Conservation (phyloP, 257 asterid species). For the Dorcoceras hygrometricum region DNA sequence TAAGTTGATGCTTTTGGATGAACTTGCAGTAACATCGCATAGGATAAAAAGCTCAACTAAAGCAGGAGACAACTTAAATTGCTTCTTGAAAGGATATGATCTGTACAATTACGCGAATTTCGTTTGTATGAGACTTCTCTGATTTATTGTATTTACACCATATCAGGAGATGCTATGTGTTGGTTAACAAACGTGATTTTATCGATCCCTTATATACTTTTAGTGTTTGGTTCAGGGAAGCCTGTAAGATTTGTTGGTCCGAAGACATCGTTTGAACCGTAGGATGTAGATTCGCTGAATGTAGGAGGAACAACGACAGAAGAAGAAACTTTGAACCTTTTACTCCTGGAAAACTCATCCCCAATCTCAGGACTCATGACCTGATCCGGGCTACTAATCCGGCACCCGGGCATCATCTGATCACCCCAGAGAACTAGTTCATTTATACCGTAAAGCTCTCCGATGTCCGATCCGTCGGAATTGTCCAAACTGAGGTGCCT, state of each 20-base stretch:
- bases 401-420: conserved; percentile 36
- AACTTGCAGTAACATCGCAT: too few species aligned
- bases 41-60: too few species aligned
- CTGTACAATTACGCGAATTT: not conserved
- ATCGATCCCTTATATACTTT: not conserved
- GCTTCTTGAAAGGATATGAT: too few species aligned
- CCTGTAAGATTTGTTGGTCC: not conserved
- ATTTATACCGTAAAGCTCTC: conserved; percentile 30
- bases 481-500: conserved; percentile 35
- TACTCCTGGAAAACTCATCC: conserved; percentile 52
- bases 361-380: conserved; percentile 29
- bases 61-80: too few species aligned
- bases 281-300: conserved; percentile 41
- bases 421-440: conserved; percentile 38
- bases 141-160: not conserved
- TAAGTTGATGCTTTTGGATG: too few species aligned
- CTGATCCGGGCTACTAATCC: conserved; percentile 70
- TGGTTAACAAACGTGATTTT: not conserved
- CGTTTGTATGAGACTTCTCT: not conserved
- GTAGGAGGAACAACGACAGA: conserved; percentile 79
- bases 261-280: not conserved
- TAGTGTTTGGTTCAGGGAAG: not conserved
- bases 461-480: conserved; percentile 57
- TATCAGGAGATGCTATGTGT: too few species aligned
- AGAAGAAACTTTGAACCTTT: conserved; percentile 81